Base-by-base conservation (phyloP, 768 basidiomycete genomes). In the Wakefieldia striispora region DNA sequence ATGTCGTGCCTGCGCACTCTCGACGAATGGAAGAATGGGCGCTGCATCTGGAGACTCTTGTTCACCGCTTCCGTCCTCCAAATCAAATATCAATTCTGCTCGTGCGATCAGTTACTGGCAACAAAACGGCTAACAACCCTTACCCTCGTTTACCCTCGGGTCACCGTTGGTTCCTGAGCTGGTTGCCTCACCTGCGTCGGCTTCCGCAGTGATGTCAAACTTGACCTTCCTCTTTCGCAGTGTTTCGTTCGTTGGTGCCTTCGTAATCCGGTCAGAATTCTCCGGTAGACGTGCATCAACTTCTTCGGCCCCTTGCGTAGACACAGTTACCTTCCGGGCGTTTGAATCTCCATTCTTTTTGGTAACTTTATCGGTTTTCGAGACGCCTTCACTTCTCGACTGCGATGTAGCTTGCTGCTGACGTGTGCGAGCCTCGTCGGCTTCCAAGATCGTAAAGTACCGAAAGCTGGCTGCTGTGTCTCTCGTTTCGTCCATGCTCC, bases 61-160 rank as follows among this genome's bases (percentile, higher is more conserved):
- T 56, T 66, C 52, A 26, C 65, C 65, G 8, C 43, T 61, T 31
- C 77, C 79, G 38, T 82, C 80, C 43, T 91, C 88, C 55, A 89
- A 70, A 45, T 81, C 79, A 54, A 91, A 91, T 34, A 91, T 79
- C 71, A 83, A 73, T 46, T 82, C 86, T 85, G 36, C 40, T n/a
- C 20, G 27, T 29, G 31, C 14, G 49, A 31, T 60, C 45, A 61
- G 45, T 24, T 12, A 3, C 33, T 7, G n/a, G 43, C 4, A 39
- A 45, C 10, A 20, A 43, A 35, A 36, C 2, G 27, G 40, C 21
- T 23, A 33, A 46, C 45, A 45, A 54, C 50, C 65, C 70, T 50
- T 54, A 81, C 83, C 83, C 72, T 79, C 75, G 23, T 68, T 63
- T 43, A 67, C 70, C 4, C 29, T 69, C 52, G 34, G 59, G 59